Evolutionary conservation across 1,139 yeast species (phyloP).

Genomic region (Keqinozyma sinolaborantium): DNA sequence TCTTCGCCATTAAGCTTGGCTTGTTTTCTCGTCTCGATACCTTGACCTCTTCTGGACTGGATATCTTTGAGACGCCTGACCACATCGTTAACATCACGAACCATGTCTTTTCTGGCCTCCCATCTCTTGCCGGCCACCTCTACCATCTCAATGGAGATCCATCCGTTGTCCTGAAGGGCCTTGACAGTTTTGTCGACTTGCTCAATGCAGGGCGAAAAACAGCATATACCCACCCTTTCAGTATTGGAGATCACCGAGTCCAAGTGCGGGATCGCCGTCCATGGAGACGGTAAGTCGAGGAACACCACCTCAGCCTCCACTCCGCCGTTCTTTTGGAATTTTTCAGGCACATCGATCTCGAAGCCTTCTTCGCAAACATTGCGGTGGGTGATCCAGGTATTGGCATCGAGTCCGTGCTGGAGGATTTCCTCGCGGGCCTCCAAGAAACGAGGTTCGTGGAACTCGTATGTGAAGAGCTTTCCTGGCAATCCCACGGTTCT

Average conservation of each 20-base stretch:
- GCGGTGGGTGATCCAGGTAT: slow-evolving; percentile 70
- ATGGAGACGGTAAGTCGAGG: slow-evolving; percentile 93
- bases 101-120: slow-evolving; percentile 92
- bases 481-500: slow-evolving; percentile 69
- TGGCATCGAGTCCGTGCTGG: slow-evolving; percentile 59
- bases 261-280: slow-evolving; percentile 89
- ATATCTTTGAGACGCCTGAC: slow-evolving; percentile 78
- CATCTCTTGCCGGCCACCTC: slow-evolving; percentile 83
- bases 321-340: slow-evolving; percentile 20
- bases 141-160: slow-evolving; percentile 91
- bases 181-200: slow-evolving; percentile 87
- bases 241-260: slow-evolving; percentile 53
- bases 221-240: slow-evolving; percentile 69
- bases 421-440: slow-evolving; percentile 79
- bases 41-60: slow-evolving; percentile 68
- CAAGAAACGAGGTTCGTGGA: slow-evolving; percentile 76
- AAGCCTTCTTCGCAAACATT: slow-evolving; percentile 93
- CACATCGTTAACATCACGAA: slow-evolving; percentile 76
- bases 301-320: slow-evolving; percentile 71
- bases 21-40: slow-evolving; percentile 59
- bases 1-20: slow-evolving; percentile 15
- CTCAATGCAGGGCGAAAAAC: slow-evolving; percentile 97
- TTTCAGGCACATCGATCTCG: slow-evolving; percentile 40
- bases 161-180: slow-evolving; percentile 70
- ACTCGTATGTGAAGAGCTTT: slow-evolving; percentile 78